Base-by-base conservation (phyloP, 140 eudicot genomes). In the Ambrosia hybrid region DNA sequence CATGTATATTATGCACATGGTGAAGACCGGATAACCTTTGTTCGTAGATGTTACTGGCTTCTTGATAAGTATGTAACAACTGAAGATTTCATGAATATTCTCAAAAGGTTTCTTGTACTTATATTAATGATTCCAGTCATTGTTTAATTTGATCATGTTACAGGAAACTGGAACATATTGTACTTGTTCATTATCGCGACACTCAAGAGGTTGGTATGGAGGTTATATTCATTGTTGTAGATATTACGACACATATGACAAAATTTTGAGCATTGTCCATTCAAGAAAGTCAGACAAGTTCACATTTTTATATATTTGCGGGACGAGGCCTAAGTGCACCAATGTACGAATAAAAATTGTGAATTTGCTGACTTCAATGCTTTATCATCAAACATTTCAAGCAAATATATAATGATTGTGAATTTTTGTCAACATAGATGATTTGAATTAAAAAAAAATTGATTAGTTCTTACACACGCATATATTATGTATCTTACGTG, bases 1-100 rank as follows among this genome's bases (percentile, higher is more conserved):
- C 99, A 93, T 56, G 99, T 93, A 57, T 93, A 93, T 81, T 93
- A 93, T 78, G 99, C 99, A 43, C 99, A 90, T 71, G 99, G 99
- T 43, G 88, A 90, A 77, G 99, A 87, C 59, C 80, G 79, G 78
- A 74, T 89, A 63, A 93, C 88, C 67, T 86, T 93, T 79, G 99
- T 93, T 82, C 96, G 99, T 68, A 88, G 97, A 85, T 93, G 99
- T 81, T 93, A 93, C 68, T 93, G 99, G 99, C 89, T 93, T 60
- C 99, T 93, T 73, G 99, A 93, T 76, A 93, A 90, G 99, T 93
- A 90, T 75, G 97, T 52, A 74, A 69, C 70, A 14, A 26, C 45
- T 41, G 9, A 52, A 65, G 67, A 72, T 64, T 51, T 70, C 5
- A 67, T 57, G 14, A n/a, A 34, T 63, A 49, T 75, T 1, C 4